These are phyloP conservation scores for Fraxinus latifolia DNA, from an alignment of 305 asterid species.

Conservation along the genomic window DNA sequence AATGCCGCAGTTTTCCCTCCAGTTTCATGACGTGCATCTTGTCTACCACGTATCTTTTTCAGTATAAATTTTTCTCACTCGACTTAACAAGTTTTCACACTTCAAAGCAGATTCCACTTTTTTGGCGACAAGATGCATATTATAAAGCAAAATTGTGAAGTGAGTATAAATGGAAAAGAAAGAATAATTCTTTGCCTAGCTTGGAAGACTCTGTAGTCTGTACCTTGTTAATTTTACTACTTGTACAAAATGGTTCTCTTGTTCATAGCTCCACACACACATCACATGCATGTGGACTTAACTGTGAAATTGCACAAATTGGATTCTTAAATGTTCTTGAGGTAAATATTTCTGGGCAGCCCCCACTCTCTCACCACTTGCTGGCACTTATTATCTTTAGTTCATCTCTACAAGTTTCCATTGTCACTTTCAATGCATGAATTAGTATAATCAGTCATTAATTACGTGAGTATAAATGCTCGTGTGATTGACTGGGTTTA, in stretches of 20 bases:
- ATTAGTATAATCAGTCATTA: constrained; percentile 18
- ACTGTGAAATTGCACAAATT: constrained; percentile 9
- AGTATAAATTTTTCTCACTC: neutral
- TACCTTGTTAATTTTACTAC: neutral
- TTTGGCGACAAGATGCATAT: constrained; percentile 20
- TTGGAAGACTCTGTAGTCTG: constrained; percentile 31
- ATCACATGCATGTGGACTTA: neutral
- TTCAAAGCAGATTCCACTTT: constrained; percentile 23
- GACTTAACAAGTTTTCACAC: neutral
- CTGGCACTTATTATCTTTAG: neutral
- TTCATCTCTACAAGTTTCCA: constrained; percentile 3
- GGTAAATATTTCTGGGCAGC: constrained; percentile 16
- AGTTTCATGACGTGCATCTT: neutral
- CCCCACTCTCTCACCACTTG: constrained; percentile 2
- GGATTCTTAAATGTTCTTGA: neutral
- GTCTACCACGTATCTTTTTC: neutral
- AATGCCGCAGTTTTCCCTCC: neutral
- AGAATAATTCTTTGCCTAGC: constrained; percentile 41
- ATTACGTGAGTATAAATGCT: neutral
- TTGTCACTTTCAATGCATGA: constrained; percentile 1
- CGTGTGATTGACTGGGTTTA: neutral
- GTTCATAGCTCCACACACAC: neutral
- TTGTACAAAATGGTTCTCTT: neutral
- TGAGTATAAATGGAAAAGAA: constrained; percentile 18
- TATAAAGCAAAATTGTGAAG: constrained; percentile 20